Evolutionary conservation across 106 monocot genomes (phyloP), one percentile per base, ranked within the genome.

Genomic region (Narthecium ossifragum): DNA sequence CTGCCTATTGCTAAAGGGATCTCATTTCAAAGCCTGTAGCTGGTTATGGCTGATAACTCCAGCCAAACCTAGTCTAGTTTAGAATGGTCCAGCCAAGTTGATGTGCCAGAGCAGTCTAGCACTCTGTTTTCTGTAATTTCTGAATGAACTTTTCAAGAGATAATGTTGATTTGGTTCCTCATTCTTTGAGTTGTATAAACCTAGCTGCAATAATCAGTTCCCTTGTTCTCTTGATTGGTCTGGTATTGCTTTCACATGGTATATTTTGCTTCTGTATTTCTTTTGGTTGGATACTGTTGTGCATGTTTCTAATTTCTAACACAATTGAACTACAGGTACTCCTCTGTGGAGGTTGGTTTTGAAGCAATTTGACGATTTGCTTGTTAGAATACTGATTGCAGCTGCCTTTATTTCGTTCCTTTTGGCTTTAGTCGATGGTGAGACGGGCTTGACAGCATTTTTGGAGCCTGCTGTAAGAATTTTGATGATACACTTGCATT

Each of bases 331-430:
- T 73, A 53, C 75, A 98, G 96, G 90, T 65, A 91, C 90, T 59
- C 87, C 96, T 28, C 73, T 98, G 24, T 98, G 96, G 96, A 90
- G 82, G 72, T 66, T 91, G 65, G 65, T 98, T 62, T 37, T 98
- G 69, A 98, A 98, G 73, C 96, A 98, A 51, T 98, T 98, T 56
- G 91, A 98, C 75, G 96, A 98, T 71, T 91, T 98, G 71, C 96
- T 98, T 62, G 96, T 98, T 46, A 91, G 75, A 71, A 98, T 98
- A 84, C 77, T 98, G 69, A 98, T 98, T 51, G 96, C 84, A 59
- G 96, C 96, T 60, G 96, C 96, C 13, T 38, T 98, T 37, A 41
- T 98, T 55, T 98, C 96, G 27, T 98, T 98, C 61, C 46, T 98
- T 70, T 64, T 98, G 75, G 96, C 96, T 65, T 64, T 81, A 51